Evolutionary conservation across 345 rosid species (phyloP).

Genomic region (Syzygium grande): DNA sequence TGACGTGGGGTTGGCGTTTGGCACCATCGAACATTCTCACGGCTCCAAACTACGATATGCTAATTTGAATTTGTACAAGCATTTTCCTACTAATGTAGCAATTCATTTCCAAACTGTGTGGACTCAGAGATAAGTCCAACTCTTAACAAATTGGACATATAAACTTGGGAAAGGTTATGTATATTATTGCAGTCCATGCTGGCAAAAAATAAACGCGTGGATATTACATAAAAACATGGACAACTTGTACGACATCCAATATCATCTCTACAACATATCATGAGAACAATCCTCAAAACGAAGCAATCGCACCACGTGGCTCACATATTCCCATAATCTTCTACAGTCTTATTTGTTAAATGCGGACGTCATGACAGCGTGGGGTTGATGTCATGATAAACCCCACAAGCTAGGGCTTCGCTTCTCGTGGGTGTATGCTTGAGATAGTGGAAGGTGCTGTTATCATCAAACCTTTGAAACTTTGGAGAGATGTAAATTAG

Average conservation of each 20-base stretch:
- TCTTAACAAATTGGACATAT: background rate
- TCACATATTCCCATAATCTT: background rate
- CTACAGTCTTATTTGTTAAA: background rate
- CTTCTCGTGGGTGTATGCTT: constrained; percentile 9
- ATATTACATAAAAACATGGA: background rate
- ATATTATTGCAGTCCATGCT: background rate
- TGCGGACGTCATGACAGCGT: constrained; percentile 51
- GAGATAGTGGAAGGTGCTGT: constrained; percentile 41
- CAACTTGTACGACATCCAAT: background rate
- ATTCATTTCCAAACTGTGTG: background rate
- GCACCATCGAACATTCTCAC: background rate
- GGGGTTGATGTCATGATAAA: constrained; percentile 49
- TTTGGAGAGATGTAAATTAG: background rate
- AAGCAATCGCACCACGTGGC: background rate
- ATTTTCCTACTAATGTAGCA: background rate
- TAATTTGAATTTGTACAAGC: background rate
- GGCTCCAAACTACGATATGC: background rate
- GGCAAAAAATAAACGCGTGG: background rate
- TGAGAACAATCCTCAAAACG: background rate
- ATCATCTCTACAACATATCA: background rate
- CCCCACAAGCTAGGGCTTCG: constrained; percentile 11
- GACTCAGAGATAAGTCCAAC: no score
- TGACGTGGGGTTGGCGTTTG: background rate
- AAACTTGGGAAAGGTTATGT: background rate
- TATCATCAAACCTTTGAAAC: constrained; percentile 50